phyloP scores from a whole-genome alignment of 192 early-diverging fungal species.

The Backusella tarrabulga region DNA sequence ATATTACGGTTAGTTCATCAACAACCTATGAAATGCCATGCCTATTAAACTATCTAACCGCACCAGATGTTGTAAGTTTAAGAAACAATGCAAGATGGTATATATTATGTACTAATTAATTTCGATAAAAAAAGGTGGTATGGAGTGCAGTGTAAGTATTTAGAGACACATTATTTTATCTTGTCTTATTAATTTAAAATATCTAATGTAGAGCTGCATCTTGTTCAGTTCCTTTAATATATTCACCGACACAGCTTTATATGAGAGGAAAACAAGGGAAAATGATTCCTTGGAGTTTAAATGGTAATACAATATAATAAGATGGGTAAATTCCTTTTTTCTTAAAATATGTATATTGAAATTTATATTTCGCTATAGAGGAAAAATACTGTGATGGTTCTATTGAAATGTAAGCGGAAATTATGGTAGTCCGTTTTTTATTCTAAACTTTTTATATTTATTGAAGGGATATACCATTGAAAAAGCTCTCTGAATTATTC shows the following conservation, averaged over 20 bases:
- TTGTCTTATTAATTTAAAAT: neutral
- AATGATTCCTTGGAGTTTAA: constrained; percentile 67
- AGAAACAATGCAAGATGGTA: neutral
- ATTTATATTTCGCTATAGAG: constrained; percentile 33
- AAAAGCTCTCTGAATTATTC: constrained; percentile 73
- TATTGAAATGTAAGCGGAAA: constrained; percentile 62
- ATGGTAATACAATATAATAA: neutral
- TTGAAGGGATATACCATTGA: constrained; percentile 78
- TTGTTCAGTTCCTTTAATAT: constrained; percentile 71
- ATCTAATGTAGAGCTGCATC: constrained; percentile 60
- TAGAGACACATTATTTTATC: no score
- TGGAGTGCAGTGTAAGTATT: constrained; percentile 75
- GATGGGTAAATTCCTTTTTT: neutral
- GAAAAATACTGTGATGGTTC: constrained; percentile 80
- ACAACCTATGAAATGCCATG: constrained; percentile 76
- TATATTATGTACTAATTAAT: neutral
- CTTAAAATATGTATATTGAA: neutral
- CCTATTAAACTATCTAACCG: constrained; percentile 76
- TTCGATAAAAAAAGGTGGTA: constrained; percentile 45
- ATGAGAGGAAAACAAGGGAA: constrained; percentile 68
- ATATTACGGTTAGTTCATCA: constrained; percentile 77
- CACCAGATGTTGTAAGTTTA: constrained; percentile 69
- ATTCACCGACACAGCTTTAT: constrained; percentile 62
- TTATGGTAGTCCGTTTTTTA: neutral
- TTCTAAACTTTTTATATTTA: neutral